Percentiles rank a stretch among this genome's conserved stretches.
Conservation (phyloP, 2,329 filamentous ascomycete genomes). For the Coniella vitis region DNA sequence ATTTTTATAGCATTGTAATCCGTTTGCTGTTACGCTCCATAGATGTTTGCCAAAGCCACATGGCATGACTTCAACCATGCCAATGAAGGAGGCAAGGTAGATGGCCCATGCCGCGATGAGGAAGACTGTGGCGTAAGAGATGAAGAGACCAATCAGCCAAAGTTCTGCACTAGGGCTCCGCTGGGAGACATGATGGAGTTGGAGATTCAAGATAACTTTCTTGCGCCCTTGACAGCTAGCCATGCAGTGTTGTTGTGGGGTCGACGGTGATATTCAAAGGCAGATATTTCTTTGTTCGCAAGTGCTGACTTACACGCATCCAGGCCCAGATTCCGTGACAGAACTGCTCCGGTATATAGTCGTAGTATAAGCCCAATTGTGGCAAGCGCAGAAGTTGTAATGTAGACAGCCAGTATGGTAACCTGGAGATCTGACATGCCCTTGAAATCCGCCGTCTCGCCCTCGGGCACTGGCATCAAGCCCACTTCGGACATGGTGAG, state of each 20-base stretch:
- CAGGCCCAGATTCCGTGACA: constrained; percentile 9
- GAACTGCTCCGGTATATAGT: constrained; percentile 8
- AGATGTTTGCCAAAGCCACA: constrained; percentile 15
- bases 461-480: constrained; percentile 8
- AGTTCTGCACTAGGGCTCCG: too few species aligned
- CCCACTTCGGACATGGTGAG: constrained; percentile 9
- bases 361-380: constrained; percentile 7
- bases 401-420: constrained; percentile 10
- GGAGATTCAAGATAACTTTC: too few species aligned
- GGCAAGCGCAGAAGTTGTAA: constrained; percentile 9
- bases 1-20: constrained; percentile 12
- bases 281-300: too few species aligned
- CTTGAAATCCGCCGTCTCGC: constrained; percentile 6
- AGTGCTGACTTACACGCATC: constrained; percentile 12
- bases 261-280: too few species aligned
- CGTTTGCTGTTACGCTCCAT: constrained; percentile 10
- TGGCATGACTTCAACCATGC: constrained; percentile 12
- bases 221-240: too few species aligned
- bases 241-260: too few species aligned
- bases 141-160: neutral
- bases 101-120: constrained; percentile 14
- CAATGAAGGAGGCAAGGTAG: constrained; percentile 13
- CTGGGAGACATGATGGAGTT: too few species aligned
- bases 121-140: constrained; percentile 3
- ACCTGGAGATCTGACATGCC: constrained; percentile 11